A percentile compares a stretch with the other conserved stretches of the same genome.
These are phyloP conservation scores for Microdochium nivale DNA, from an alignment of 2,329 filamentous ascomycete species.

Conservation along the genomic window DNA sequence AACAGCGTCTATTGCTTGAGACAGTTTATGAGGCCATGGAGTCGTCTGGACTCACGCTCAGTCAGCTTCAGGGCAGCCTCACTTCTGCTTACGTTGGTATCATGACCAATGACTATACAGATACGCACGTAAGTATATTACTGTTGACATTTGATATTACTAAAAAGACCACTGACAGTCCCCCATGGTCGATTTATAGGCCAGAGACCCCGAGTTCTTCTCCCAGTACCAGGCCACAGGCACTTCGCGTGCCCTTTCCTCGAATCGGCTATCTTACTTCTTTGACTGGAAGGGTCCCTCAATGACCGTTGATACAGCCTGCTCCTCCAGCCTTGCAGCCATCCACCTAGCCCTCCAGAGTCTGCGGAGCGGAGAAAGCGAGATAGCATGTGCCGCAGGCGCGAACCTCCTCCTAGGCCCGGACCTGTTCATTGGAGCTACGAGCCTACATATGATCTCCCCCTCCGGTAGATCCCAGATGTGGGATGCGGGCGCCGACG, in stretches of 20 bases:
- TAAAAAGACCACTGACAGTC: background rate
- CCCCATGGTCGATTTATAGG: constrained; percentile 6
- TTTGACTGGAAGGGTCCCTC: constrained; percentile 29
- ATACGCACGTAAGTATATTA: constrained; percentile 6
- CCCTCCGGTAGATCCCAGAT: constrained; percentile 33
- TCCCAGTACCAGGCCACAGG: constrained; percentile 23
- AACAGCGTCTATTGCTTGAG: constrained; percentile 22
- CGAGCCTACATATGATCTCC: constrained; percentile 34
- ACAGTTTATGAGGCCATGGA: constrained; percentile 27
- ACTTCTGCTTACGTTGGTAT: background rate
- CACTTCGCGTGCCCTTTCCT: constrained; percentile 22
- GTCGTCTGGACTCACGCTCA: constrained; percentile 13
- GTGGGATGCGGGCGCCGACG: constrained; percentile 42
- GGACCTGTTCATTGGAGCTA: constrained; percentile 32
- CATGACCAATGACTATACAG: constrained; percentile 13
- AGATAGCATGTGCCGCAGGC: constrained; percentile 33
- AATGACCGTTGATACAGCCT: constrained; percentile 31
- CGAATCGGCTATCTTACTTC: constrained; percentile 30
- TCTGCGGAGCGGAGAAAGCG: constrained; percentile 28
- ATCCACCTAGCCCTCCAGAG: constrained; percentile 28
- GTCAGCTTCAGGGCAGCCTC: background rate
- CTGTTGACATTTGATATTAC: background rate
- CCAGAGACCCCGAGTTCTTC: constrained; percentile 7
- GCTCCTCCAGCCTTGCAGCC: constrained; percentile 27
- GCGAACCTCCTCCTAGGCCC: constrained; percentile 33